phyloP scores from a whole-genome alignment of 2,329 filamentous ascomycete genomes.

The Daldinia eschscholtzii region DNA sequence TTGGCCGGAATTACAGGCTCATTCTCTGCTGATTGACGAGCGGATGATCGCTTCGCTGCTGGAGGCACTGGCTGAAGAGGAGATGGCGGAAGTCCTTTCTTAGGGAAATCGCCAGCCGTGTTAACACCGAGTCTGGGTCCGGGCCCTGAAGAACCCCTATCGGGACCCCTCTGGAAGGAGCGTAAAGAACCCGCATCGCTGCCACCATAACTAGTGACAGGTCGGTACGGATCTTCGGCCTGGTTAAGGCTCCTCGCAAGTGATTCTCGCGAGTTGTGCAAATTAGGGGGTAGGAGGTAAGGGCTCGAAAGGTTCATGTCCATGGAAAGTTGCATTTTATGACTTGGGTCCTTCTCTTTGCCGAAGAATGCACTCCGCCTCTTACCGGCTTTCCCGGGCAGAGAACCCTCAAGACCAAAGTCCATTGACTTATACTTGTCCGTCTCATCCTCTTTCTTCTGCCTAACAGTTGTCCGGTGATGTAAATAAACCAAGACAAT shows the following conservation, averaged over 20 bases:
- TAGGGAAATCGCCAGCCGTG: slow-evolving; percentile 49
- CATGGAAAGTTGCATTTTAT: slow-evolving; percentile 73
- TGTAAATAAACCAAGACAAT: slow-evolving; percentile 81
- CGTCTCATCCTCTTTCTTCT: slow-evolving; percentile 80
- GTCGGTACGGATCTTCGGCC: slow-evolving; percentile 87
- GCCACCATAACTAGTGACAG: slow-evolving; percentile 67
- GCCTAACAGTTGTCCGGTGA: slow-evolving; percentile 78
- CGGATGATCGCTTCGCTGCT: slow-evolving; percentile 42
- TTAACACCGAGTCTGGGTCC: slow-evolving; percentile 35
- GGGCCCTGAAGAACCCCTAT: slow-evolving; percentile 57
- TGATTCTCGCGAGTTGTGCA: slow-evolving; percentile 85
- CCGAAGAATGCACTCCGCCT: slow-evolving; percentile 63
- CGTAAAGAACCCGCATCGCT: slow-evolving; percentile 69
- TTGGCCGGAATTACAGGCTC: slow-evolving; percentile 41
- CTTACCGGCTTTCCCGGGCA: slow-evolving; percentile 55
- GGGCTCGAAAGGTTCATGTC: slow-evolving; percentile 83
- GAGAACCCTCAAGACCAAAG: slow-evolving; percentile 79
- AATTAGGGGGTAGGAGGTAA: slow-evolving; percentile 88
- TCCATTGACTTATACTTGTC: slow-evolving; percentile 93
- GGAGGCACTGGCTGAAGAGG: slow-evolving; percentile 48
- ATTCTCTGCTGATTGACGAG: slow-evolving; percentile 33
- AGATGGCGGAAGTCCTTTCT: slow-evolving; percentile 62
- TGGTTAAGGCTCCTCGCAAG: slow-evolving; percentile 80
- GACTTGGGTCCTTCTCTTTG: slow-evolving; percentile 66
- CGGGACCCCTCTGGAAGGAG: slow-evolving; percentile 60